A percentile compares a stretch with the other conserved stretches of the same genome.
Evolutionary conservation across 1,139 yeast genomes (phyloP).

Genomic region (Suzukiozyma palmioleophila): DNA sequence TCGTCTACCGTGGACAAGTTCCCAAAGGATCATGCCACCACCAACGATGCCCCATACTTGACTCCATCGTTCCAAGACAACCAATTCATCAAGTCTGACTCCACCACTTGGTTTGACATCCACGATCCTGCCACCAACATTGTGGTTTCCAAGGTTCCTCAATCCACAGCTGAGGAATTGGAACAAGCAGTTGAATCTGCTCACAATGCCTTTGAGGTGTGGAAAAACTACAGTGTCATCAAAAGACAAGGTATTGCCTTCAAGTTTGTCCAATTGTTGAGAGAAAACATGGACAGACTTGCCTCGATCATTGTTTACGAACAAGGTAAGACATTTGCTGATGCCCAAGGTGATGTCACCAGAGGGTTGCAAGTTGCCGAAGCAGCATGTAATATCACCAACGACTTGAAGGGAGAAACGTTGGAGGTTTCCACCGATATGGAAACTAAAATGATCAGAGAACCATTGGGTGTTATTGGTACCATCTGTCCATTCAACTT

Average conservation of each 20-base stretch:
- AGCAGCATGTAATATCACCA: slow-evolving; percentile 57
- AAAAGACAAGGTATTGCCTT: slow-evolving; percentile 75
- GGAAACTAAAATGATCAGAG: slow-evolving; percentile 77
- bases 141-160: slow-evolving; percentile 68
- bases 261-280: slow-evolving; percentile 63
- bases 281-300: slow-evolving; percentile 65
- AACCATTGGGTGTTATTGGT: slow-evolving; percentile 61
- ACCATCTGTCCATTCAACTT: slow-evolving; percentile 75
- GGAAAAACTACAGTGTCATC: slow-evolving; percentile 58
- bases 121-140: slow-evolving; percentile 75
- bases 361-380: slow-evolving; percentile 83
- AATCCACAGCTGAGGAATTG: slow-evolving; percentile 63
- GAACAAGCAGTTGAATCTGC: slow-evolving; percentile 67
- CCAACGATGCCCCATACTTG: slow-evolving; percentile 39
- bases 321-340: slow-evolving; percentile 77
- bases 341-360: slow-evolving; percentile 75
- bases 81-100: slow-evolving; percentile 50
- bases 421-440: slow-evolving; percentile 71
- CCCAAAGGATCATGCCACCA: slow-evolving; percentile 47
- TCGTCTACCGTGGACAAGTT: slow-evolving; percentile 28
- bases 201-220: slow-evolving; percentile 53
- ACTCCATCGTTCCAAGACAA: slow-evolving; percentile 61
- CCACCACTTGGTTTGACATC: slow-evolving; percentile 64
- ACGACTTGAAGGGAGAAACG: slow-evolving; percentile 60
- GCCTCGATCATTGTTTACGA: slow-evolving; percentile 72